Conservation (phyloP, 2,329 filamentous ascomycete genomes). For the Penicillium hesseltinei region DNA sequence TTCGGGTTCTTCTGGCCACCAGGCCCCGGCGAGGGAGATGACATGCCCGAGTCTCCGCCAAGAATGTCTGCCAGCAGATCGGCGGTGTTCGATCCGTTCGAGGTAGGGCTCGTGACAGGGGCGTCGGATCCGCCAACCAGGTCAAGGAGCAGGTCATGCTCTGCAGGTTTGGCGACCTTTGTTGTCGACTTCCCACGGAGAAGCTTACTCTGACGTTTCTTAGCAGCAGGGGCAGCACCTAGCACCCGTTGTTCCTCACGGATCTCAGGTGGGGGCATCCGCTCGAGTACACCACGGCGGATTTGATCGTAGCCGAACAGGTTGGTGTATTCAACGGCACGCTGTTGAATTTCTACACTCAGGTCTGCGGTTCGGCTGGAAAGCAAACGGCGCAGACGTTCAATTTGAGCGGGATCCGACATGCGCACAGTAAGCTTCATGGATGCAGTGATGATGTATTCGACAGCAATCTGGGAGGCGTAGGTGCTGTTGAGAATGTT, state of each 20-base stretch:
- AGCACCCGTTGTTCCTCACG: constrained; percentile 91
- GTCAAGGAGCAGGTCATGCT: constrained; percentile 87
- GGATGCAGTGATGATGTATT: constrained; percentile 92
- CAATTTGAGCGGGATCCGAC: constrained; percentile 77
- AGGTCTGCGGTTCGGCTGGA: constrained; percentile 78
- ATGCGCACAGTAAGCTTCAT: constrained; percentile 94
- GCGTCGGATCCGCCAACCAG: constrained; percentile 77
- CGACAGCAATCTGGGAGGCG: constrained; percentile 82
- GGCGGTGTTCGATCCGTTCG: constrained; percentile 68
- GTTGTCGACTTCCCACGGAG: constrained; percentile 74
- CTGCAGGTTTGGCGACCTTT: constrained; percentile 74
- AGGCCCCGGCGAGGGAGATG: constrained; percentile 56
- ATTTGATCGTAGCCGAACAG: constrained; percentile 89
- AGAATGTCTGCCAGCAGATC: constrained; percentile 91
- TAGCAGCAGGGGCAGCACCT: constrained; percentile 71
- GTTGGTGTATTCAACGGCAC: constrained; percentile 92
- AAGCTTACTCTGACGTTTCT: constrained; percentile 61
- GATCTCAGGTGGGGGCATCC: constrained; percentile 97
- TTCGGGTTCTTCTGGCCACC: constrained; percentile 41
- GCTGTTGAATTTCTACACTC: constrained; percentile 93
- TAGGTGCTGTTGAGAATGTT: constrained; percentile 94
- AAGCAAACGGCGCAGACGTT: constrained; percentile 77
- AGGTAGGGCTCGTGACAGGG: constrained; percentile 56
- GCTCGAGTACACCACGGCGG: constrained; percentile 84
- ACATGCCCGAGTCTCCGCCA: constrained; percentile 63